Conservation (phyloP, 257 asterid genomes). For the Solanum ossicruentum region DNA sequence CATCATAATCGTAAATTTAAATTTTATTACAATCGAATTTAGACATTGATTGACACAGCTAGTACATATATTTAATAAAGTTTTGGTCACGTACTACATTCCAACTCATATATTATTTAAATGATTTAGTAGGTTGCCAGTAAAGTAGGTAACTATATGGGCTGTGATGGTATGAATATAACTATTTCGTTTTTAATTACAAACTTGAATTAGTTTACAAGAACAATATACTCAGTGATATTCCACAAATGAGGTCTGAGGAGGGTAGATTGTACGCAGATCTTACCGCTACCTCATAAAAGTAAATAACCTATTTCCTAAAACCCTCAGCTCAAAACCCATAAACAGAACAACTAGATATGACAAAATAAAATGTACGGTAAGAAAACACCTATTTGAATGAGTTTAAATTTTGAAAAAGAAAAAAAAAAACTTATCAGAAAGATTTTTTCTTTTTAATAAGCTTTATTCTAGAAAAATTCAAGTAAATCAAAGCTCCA, state of each 20-base stretch:
- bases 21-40: not conserved
- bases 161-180: not conserved
- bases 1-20: not conserved
- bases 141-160: not conserved
- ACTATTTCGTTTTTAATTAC: not conserved
- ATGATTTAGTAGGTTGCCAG: not conserved
- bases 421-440: not conserved
- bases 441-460: not conserved
- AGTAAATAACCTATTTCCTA: too few species aligned
- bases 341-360: too few species aligned
- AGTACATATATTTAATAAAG: not conserved
- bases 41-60: not conserved
- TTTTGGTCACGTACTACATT: not conserved
- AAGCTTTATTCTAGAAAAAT: accelerated
- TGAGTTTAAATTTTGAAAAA: not conserved
- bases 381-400: too few species aligned
- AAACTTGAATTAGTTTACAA: not conserved
- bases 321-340: too few species aligned
- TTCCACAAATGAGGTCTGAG: too few species aligned
- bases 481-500: not conserved
- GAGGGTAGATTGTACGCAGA: too few species aligned
- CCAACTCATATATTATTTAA: not conserved
- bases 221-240: too few species aligned
- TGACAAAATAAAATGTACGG: too few species aligned
- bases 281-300: too few species aligned